Percentiles rank a stretch among this genome's conserved stretches.
phyloP scores from a whole-genome alignment of 2,329 filamentous ascomycete genomes.

The Fusarium setosum region DNA sequence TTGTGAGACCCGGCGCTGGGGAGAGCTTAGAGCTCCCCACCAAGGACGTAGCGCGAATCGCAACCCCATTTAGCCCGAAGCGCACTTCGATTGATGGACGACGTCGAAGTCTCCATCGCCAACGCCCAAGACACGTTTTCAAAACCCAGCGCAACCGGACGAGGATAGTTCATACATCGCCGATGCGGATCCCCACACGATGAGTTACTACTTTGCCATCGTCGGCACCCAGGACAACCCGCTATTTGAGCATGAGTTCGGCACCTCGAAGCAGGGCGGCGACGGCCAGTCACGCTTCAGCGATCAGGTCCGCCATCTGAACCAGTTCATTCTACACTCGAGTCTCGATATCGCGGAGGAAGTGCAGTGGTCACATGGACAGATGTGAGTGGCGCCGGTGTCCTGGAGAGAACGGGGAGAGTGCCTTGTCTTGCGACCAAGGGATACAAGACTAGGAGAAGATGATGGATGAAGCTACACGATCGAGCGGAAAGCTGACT shows the following conservation, averaged over 20 bases:
- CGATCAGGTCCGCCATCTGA: slow-evolving; percentile 90
- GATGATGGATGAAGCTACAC: background rate
- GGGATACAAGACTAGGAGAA: background rate
- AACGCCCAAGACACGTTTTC: background rate
- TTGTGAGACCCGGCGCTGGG: slow-evolving; percentile 36
- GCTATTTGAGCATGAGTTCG: slow-evolving; percentile 96
- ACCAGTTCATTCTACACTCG: slow-evolving; percentile 97
- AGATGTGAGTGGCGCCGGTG: slow-evolving; percentile 69
- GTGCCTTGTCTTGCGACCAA: background rate
- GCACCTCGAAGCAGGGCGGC: slow-evolving; percentile 94
- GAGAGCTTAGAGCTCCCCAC: slow-evolving; percentile 8
- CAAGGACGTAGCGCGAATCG: background rate
- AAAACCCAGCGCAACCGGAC: background rate
- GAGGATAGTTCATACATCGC: slow-evolving; percentile 1
- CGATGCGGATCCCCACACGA: slow-evolving; percentile 57
- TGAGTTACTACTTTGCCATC: slow-evolving; percentile 99
- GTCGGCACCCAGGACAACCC: slow-evolving; percentile 96
- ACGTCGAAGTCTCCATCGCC: slow-evolving; percentile 9
- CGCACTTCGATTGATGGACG: slow-evolving; percentile 1
- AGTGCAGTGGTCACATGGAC: slow-evolving; percentile 89
- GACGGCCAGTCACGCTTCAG: slow-evolving; percentile 91
- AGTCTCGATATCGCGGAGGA: slow-evolving; percentile 96
- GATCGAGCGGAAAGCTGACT: slow-evolving; percentile 5
- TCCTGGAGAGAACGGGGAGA: background rate
- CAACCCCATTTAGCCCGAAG: background rate